Evolutionary conservation across 2,329 filamentous ascomycete genomes (phyloP).

Genomic region (Laburnicola sp.): DNA sequence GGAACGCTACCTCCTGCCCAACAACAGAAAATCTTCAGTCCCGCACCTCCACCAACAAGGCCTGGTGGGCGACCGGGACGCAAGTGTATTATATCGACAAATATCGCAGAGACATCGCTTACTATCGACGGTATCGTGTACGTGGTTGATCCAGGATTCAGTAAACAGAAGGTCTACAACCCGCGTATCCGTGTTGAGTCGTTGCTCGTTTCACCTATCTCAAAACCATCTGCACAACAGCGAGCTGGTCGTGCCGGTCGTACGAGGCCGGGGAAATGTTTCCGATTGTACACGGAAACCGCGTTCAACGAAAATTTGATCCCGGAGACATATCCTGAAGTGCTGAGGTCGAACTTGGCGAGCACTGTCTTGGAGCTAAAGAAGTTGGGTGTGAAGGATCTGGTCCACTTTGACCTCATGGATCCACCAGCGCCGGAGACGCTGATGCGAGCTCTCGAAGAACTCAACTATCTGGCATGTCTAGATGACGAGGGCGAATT

Average conservation of each 20-base stretch:
- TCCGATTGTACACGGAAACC: slow-evolving; percentile 90
- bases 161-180: slow-evolving; percentile 99
- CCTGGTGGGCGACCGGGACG: slow-evolving; percentile 83
- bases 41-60: slow-evolving; percentile 72
- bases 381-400: slow-evolving; percentile 91
- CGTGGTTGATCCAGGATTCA: slow-evolving; percentile 98
- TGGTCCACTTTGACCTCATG: slow-evolving; percentile 99
- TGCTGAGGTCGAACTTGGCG: slow-evolving; percentile 89
- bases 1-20: slow-evolving; percentile 88
- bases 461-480: slow-evolving; percentile 96
- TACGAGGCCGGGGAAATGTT: slow-evolving; percentile 97
- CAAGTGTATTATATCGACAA: slow-evolving; percentile 92
- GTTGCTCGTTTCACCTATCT: slow-evolving; percentile 94
- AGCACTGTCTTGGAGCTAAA: slow-evolving; percentile 96
- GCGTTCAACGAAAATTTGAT: slow-evolving; percentile 98
- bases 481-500: slow-evolving; percentile 95
- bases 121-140: slow-evolving; percentile 99
- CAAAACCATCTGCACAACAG: slow-evolving; percentile 95
- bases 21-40: slow-evolving; percentile 94
- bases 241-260: slow-evolving; percentile 98
- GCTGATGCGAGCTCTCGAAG: slow-evolving; percentile 95
- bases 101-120: slow-evolving; percentile 96
- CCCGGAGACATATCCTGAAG: slow-evolving; percentile 94
- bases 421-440: slow-evolving; percentile 97
- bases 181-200: slow-evolving; percentile 95